A percentile compares a stretch with the other conserved stretches of the same genome.
Evolutionary conservation across 495 filamentous ascomycete genomes (phyloP).

Genomic region (Lasiosphaeria miniovina): DNA sequence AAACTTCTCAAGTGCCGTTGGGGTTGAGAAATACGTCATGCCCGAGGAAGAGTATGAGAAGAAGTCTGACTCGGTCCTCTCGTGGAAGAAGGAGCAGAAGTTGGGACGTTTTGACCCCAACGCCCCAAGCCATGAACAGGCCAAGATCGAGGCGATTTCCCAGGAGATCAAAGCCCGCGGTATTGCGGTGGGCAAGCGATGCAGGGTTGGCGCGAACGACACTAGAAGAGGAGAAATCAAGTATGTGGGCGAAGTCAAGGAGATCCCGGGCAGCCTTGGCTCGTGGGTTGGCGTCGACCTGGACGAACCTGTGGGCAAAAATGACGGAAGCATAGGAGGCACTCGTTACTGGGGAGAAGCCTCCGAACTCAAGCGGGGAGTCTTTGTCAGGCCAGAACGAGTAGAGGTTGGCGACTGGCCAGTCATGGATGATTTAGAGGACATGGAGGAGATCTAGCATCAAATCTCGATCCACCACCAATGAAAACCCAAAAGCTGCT

Average conservation of each 20-base stretch:
- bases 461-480: not conserved
- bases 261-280: conserved; percentile 68
- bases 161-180: conserved; percentile 64
- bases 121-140: conserved; percentile 65
- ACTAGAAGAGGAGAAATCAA: conserved; percentile 76
- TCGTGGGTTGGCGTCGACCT: conserved; percentile 84
- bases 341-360: conserved; percentile 71
- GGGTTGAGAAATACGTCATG: conserved; percentile 82
- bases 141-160: conserved; percentile 63
- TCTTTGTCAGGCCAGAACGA: conserved; percentile 86
- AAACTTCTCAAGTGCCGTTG: conserved; percentile 74
- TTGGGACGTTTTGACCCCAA: conserved; percentile 91
- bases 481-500: not conserved
- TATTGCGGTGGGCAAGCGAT: conserved; percentile 62
- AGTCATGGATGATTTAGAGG: conserved; percentile 69
- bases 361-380: conserved; percentile 64
- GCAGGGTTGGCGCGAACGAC: conserved; percentile 61
- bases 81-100: conserved; percentile 89
- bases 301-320: conserved; percentile 86
- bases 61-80: conserved; percentile 79
- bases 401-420: conserved; percentile 85
- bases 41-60: conserved; percentile 77
- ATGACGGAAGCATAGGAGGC: conserved; percentile 80
- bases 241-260: conserved; percentile 77
- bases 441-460: conserved; percentile 81